A percentile compares a stretch with the other conserved stretches of the same genome.
These are phyloP conservation scores for Amphirosellinia nigrospora DNA, from an alignment of 495 filamentous ascomycete genomes.

Conservation along the genomic window DNA sequence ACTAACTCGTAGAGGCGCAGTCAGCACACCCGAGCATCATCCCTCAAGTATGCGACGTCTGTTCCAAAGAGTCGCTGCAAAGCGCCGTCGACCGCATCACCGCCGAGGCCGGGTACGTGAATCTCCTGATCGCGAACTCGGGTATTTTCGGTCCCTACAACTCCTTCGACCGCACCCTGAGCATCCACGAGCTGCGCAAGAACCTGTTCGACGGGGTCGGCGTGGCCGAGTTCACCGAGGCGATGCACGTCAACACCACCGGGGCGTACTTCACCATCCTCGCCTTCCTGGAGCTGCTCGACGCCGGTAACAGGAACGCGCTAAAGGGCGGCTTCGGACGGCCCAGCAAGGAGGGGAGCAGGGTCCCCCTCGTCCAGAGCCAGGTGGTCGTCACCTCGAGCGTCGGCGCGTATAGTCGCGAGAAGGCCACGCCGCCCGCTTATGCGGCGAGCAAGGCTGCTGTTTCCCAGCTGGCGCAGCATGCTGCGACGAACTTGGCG, in stretches of 20 bases:
- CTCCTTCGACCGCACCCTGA: constrained; percentile 43
- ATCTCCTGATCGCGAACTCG: constrained; percentile 65
- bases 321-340: constrained; percentile 41
- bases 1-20: background rate
- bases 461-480: constrained; percentile 59
- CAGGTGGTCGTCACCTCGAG: constrained; percentile 63
- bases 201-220: constrained; percentile 48
- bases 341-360: constrained; percentile 28
- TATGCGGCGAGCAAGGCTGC: constrained; percentile 64
- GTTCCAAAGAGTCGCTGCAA: constrained; percentile 60
- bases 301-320: constrained; percentile 65
- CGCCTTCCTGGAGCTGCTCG: constrained; percentile 63
- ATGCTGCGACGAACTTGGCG: constrained; percentile 52
- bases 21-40: constrained; percentile 46
- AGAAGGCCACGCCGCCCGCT: constrained; percentile 48
- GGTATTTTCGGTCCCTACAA: constrained; percentile 56
- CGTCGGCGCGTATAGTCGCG: constrained; percentile 59
- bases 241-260: constrained; percentile 58
- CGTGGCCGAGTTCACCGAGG: constrained; percentile 56
- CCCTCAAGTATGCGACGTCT: constrained; percentile 64
- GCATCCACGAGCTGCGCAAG: constrained; percentile 53
- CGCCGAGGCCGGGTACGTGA: constrained; percentile 57
- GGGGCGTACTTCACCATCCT: constrained; percentile 59
- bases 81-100: constrained; percentile 54
- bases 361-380: constrained; percentile 51